A percentile compares a stretch with the other conserved stretches of the same genome.
Conservation (phyloP, 345 rosid species). For the Eucalyptus pauciflora region DNA sequence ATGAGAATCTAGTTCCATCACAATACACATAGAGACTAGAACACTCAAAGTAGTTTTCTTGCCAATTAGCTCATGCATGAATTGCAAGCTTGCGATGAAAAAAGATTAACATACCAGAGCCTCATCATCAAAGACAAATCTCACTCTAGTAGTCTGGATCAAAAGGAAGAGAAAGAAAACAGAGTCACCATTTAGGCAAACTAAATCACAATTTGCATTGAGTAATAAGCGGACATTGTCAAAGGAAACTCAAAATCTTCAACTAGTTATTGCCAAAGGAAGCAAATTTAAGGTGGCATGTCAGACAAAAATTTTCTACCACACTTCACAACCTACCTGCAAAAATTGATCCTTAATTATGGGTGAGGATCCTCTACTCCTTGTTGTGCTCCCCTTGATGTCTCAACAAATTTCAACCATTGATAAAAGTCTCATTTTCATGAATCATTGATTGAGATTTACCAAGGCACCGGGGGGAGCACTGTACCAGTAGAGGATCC, state of each 20-base stretch:
- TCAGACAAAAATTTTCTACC: background rate
- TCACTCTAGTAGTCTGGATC: slow-evolving; percentile 60
- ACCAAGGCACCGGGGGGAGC: background rate
- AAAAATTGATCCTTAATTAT: background rate
- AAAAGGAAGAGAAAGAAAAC: background rate
- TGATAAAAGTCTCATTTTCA: background rate
- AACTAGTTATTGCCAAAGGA: background rate
- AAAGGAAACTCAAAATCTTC: background rate
- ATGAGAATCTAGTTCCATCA: background rate
- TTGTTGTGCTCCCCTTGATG: background rate
- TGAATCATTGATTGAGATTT: background rate
- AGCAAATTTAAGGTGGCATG: background rate
- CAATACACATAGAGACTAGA: background rate
- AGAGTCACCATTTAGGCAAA: background rate
- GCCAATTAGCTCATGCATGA: background rate
- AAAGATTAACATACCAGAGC: slow-evolving; percentile 42
- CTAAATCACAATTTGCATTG: background rate
- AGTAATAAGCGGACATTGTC: background rate
- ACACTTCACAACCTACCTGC: background rate
- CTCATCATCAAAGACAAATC: slow-evolving; percentile 58
- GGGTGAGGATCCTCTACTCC: background rate
- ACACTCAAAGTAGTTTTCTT: background rate
- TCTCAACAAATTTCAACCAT: background rate
- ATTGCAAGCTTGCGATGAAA: background rate
- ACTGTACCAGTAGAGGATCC: background rate